These are phyloP conservation scores for Fusarium agapanthi DNA, from an alignment of 2,329 filamentous ascomycete genomes.

Conservation along the genomic window DNA sequence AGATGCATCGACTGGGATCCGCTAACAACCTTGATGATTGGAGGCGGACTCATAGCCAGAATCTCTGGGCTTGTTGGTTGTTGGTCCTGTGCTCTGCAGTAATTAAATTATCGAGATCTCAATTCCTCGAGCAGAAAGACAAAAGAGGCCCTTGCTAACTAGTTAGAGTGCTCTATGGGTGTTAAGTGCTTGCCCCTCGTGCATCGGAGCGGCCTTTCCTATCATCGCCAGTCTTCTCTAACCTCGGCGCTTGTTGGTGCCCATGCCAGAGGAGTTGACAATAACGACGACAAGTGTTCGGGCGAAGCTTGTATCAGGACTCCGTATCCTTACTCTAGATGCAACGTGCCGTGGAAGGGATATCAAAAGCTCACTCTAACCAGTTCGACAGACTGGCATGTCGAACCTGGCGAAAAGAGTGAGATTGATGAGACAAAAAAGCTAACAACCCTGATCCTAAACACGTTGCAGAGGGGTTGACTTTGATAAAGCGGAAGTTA, in stretches of 20 bases:
- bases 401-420: slow-evolving; percentile 7
- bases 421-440: slow-evolving; percentile 32
- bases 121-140: neutral
- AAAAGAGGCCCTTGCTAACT: neutral
- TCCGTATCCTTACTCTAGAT: neutral
- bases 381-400: neutral
- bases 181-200: neutral
- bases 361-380: neutral
- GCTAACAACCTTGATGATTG: slow-evolving; percentile 34
- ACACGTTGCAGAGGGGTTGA: slow-evolving; percentile 20
- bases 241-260: neutral
- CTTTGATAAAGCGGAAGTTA: neutral
- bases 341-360: neutral
- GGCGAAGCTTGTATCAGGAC: neutral
- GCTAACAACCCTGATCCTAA: slow-evolving; percentile 21
- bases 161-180: neutral
- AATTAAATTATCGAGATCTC: neutral
- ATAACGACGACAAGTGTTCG: neutral
- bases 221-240: neutral
- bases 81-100: neutral
- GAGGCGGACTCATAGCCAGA: neutral
- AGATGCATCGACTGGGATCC: slow-evolving; percentile 23
- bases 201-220: neutral
- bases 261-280: neutral
- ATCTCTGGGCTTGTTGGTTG: neutral